phyloP scores from a whole-genome alignment of 2,329 filamentous ascomycete species.

The Mycosphaerella sp. region DNA sequence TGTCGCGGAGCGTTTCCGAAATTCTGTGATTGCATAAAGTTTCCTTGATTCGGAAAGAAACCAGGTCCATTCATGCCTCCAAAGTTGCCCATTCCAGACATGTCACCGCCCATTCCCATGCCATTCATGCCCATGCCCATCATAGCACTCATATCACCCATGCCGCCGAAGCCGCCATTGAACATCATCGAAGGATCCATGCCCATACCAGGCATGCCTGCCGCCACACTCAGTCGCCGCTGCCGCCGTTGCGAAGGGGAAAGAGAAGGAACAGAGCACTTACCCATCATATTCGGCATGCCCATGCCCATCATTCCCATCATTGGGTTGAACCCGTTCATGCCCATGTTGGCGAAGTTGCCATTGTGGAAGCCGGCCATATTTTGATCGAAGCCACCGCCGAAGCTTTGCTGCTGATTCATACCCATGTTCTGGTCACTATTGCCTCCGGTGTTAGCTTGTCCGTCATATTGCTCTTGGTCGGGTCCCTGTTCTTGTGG shows the following conservation, averaged over 20 bases:
- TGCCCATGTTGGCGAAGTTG: slow-evolving; percentile 27
- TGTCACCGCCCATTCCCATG: slow-evolving; percentile 51
- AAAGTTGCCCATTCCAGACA: slow-evolving; percentile 54
- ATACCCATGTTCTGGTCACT: slow-evolving; percentile 18
- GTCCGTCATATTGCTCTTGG: slow-evolving; percentile 16
- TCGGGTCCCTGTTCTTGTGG: slow-evolving; percentile 9
- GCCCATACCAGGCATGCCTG: slow-evolving; percentile 74
- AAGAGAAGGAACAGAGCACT: slow-evolving; percentile 35
- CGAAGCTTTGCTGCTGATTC: slow-evolving; percentile 22
- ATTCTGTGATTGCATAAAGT: slow-evolving; percentile 45
- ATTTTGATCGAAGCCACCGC: slow-evolving; percentile 23
- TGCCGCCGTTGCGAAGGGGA: slow-evolving; percentile 24
- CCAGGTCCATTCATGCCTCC: slow-evolving; percentile 68
- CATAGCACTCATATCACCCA: slow-evolving; percentile 61
- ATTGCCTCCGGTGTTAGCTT: slow-evolving; percentile 14
- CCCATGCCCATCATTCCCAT: slow-evolving; percentile 51
- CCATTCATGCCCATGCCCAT: slow-evolving; percentile 64
- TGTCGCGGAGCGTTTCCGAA: slow-evolving; percentile 35
- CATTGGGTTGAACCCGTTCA: slow-evolving; percentile 62
- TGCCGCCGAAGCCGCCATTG: slow-evolving; percentile 57
- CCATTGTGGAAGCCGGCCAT: slow-evolving; percentile 21
- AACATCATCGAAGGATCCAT: slow-evolving; percentile 83
- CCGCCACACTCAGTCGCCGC: slow-evolving; percentile 14
- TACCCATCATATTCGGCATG: slow-evolving; percentile 74
- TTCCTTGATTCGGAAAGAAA: slow-evolving; percentile 45